These are phyloP conservation scores for Dendrobium officinale DNA, from an alignment of 106 monocot species.

Conservation along the genomic window DNA sequence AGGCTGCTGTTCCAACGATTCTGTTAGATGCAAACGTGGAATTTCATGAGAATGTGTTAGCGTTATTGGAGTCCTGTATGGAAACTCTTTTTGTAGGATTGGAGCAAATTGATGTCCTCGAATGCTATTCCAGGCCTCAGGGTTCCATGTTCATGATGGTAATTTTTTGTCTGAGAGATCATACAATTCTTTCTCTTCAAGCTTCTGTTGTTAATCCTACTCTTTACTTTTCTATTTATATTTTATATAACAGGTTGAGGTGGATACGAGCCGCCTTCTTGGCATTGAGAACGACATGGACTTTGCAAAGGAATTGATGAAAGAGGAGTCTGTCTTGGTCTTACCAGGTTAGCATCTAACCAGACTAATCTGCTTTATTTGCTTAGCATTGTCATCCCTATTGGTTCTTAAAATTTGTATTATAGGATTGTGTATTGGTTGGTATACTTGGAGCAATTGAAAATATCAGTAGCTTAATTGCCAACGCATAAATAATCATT, in stretches of 20 bases:
- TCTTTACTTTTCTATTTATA: background rate
- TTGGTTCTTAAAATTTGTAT: background rate
- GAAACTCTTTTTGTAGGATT: conserved; percentile 40
- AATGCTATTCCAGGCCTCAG: conserved; percentile 62
- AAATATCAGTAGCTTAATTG: background rate
- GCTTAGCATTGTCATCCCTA: background rate
- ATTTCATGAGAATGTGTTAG: conserved; percentile 63
- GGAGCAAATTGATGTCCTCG: conserved; percentile 43
- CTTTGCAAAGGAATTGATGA: conserved; percentile 66
- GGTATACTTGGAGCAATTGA: background rate
- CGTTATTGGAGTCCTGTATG: conserved; percentile 42
- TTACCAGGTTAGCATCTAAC: conserved; percentile 49
- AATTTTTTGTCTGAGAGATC: background rate
- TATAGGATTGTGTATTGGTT: background rate
- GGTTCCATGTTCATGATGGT: conserved; percentile 99
- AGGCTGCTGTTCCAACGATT: conserved; percentile 79
- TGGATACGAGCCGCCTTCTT: conserved; percentile 33
- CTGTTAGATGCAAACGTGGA: conserved; percentile 42
- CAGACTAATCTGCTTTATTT: background rate
- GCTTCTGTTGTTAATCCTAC: background rate
- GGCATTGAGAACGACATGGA: conserved; percentile 70
- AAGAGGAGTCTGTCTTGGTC: conserved; percentile 80
- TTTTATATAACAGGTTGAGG: conserved; percentile 39
- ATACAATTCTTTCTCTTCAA: background rate
- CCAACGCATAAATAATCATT: too few relatives aligned